A percentile compares a stretch with the other conserved stretches of the same genome.
These are phyloP conservation scores for Isabelozyma pseudorhagii DNA, from an alignment of 805 yeast species.

Conservation along the genomic window DNA sequence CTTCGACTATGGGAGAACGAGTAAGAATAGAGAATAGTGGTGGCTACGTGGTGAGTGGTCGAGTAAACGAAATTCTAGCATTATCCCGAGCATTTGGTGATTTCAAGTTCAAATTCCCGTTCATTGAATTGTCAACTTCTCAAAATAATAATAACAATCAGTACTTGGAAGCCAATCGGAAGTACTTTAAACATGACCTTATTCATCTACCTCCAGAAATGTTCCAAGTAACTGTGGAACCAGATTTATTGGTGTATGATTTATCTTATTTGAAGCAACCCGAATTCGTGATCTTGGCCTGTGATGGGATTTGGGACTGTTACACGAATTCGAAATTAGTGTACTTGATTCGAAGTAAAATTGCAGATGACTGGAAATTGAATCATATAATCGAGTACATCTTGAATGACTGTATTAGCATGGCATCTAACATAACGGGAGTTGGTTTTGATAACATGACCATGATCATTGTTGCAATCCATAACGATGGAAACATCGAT, in stretches of 20 bases:
- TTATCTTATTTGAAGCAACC: conserved; percentile 16
- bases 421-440: conserved; percentile 73
- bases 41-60: conserved; percentile 31
- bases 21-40: conserved; percentile 41
- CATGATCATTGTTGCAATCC: conserved; percentile 62
- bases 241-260: conserved; percentile 39
- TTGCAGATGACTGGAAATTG: conserved; percentile 54
- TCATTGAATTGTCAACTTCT: conserved; percentile 17
- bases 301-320: conserved; percentile 50
- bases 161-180: conserved; percentile 20
- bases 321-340: conserved; percentile 54
- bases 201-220: conserved; percentile 41
- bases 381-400: conserved; percentile 58
- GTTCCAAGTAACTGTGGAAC: conserved; percentile 42
- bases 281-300: conserved; percentile 41
- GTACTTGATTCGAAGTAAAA: conserved; percentile 51
- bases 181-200: conserved; percentile 20
- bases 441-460: conserved; percentile 86
- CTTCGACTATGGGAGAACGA: conserved; percentile 41
- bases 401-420: conserved; percentile 62
- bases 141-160: conserved; percentile 22
- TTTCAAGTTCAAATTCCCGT: conserved; percentile 39
- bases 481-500: conserved; percentile 42
- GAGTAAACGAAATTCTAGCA: conserved; percentile 44
- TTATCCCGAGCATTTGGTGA: conserved; percentile 46